Evolutionary conservation across 768 basidiomycete genomes (phyloP), one percentile per base, ranked within the genome.

Genomic region (Boletus pseudo-olivaceus): DNA sequence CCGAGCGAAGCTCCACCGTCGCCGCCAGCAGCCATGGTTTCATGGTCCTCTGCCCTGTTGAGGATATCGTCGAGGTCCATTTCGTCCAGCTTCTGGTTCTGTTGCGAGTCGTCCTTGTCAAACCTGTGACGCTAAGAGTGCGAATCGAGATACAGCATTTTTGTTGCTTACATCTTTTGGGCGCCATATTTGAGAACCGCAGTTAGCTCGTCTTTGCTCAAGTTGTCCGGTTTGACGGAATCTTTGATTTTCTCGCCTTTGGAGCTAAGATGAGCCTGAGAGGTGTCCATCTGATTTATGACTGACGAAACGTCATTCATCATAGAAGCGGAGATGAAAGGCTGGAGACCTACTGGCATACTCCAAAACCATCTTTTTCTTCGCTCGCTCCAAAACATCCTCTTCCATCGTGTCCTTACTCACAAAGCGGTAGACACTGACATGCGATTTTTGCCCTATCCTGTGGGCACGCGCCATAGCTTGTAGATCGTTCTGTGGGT

Each of bases 391-490:
- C 43, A 99, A 82, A 19, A 98, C 90, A 66, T 98, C 97, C 74
- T 98, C 97, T 73, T 98, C 97, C 85, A 98, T 97, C 19, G 96
- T 98, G 66, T 98, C 97, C 74, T 98, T 98, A 67, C 93, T 95
- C 65, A 99, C 93, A 69, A 98, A 94, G 27, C 96, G 88, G 72
- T 98, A 98, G 45, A 99, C 97, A 67, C 87, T 98, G 64, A 99
- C 97, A 73, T 99, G 97, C 35, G 88, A 90, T 75, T 98, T 98
- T 71, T 98, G 97, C 4, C 97, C 97, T 65, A 99, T 98, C 55
- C 97, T 90, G 75, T 99, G 97, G 0, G 97, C 97, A 57, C 97
- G 88, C 52, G 97, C 97, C 97, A 98, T 98, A 4, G 97, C 97
- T 73, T 98, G 96, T 56, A 99, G 73, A 68, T 98, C 97, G 71